These are phyloP conservation scores for Phytopythium litorale DNA, from an alignment of 352 stramenopile species.

Conservation along the genomic window DNA sequence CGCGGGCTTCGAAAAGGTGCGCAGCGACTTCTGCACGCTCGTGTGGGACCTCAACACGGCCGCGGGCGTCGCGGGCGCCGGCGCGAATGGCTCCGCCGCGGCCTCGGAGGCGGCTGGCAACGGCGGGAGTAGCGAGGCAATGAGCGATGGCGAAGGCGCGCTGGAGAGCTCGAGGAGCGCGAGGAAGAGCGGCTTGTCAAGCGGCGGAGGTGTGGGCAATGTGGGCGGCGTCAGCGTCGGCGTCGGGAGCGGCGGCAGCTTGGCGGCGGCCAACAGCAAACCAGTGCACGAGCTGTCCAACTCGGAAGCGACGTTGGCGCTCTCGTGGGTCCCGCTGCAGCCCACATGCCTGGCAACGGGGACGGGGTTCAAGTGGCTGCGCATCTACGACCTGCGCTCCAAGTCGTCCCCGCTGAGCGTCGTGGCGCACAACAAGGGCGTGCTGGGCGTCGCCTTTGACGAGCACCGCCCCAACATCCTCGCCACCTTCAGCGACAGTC, in stretches of 20 bases:
- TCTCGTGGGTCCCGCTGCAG: conserved; percentile 82
- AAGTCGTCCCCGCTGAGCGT: conserved; percentile 75
- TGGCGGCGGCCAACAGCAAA: conserved; percentile 38
- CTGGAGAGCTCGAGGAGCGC: conserved; percentile 16
- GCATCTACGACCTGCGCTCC: conserved; percentile 74
- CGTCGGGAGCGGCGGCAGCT: conserved; percentile 17
- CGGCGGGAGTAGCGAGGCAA: conserved; percentile 21
- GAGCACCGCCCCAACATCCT: conserved; percentile 76
- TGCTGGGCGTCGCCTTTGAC: conserved; percentile 81
- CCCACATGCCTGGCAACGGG: conserved; percentile 75
- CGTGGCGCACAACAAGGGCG: conserved; percentile 80
- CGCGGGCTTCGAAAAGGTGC: conserved; percentile 84
- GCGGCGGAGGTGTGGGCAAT: neutral
- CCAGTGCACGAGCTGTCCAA: conserved; percentile 80
- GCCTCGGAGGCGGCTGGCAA: neutral
- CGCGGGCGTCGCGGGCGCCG: conserved; percentile 2
- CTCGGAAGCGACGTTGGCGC: conserved; percentile 75
- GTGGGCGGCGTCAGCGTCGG: conserved; percentile 15
- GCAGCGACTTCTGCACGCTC: conserved; percentile 80
- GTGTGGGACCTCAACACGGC: conserved; percentile 80
- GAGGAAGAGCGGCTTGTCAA: conserved; percentile 15
- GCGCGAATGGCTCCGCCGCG: neutral
- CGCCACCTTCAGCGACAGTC: conserved; percentile 78
- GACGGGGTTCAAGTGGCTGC: conserved; percentile 87
- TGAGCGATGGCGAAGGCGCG: conserved; percentile 22